Evolutionary conservation across 2,329 filamentous ascomycete genomes (phyloP).

Genomic region (Paramyrothecium roridum): DNA sequence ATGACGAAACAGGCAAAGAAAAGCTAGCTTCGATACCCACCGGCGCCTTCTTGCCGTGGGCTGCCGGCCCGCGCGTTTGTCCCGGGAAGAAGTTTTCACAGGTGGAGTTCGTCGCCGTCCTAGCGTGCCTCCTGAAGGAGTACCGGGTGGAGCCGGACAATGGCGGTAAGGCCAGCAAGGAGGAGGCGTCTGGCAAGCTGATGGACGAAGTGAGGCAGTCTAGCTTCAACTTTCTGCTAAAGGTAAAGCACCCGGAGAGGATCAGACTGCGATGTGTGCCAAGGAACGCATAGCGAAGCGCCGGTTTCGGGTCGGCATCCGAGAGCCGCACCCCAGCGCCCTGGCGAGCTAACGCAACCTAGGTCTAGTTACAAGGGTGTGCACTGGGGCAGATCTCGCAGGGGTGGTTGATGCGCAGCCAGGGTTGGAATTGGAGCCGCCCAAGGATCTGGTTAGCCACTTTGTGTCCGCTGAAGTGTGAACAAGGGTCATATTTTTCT

Average conservation of each 20-base stretch:
- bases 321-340: background rate
- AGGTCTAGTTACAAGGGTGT: background rate
- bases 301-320: background rate
- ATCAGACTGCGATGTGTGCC: constrained; percentile 15
- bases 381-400: background rate
- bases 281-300: background rate
- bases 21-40: constrained; percentile 1
- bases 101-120: constrained; percentile 26
- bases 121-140: constrained; percentile 17
- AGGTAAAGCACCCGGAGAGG: constrained; percentile 16
- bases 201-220: constrained; percentile 17
- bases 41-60: constrained; percentile 18
- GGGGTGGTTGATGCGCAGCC: too few species aligned
- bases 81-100: constrained; percentile 27
- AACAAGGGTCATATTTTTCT: too few species aligned
- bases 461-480: too few species aligned
- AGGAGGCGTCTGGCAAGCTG: constrained; percentile 8
- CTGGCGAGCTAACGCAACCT: background rate
- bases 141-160: background rate
- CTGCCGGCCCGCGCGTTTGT: constrained; percentile 19
- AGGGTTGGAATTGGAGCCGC: too few species aligned
- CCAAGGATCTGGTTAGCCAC: too few species aligned
- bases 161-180: constrained; percentile 5
- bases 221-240: constrained; percentile 17
- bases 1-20: constrained; percentile 7